Evolutionary conservation across 495 filamentous ascomycete genomes (phyloP).

Genomic region (Trichodelitschia bisporula): DNA sequence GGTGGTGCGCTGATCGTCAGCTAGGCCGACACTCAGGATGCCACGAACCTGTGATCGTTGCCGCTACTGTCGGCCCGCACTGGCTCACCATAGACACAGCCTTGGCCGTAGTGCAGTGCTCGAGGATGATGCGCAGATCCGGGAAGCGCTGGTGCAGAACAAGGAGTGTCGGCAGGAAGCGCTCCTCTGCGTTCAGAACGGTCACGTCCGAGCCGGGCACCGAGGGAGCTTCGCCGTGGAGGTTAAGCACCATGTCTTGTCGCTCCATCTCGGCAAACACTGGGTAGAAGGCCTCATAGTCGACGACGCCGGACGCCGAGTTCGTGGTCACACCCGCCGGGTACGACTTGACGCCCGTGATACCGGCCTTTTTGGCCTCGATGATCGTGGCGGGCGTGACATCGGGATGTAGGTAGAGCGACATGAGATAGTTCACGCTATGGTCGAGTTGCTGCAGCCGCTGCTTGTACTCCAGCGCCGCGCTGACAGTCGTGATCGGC

Average conservation of each 20-base stretch:
- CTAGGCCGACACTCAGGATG: no score
- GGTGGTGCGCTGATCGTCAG: conserved; percentile 61
- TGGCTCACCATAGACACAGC: conserved; percentile 54
- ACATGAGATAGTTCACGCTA: conserved; percentile 64
- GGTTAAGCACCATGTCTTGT: conserved; percentile 34
- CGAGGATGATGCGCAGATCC: conserved; percentile 49
- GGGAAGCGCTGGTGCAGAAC: conserved; percentile 55
- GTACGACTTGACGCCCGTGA: conserved; percentile 35
- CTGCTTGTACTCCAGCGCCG: conserved; percentile 51
- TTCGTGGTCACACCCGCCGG: conserved; percentile 55
- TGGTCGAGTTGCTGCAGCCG: conserved; percentile 42
- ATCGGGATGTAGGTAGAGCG: conserved; percentile 54
- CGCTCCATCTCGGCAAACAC: conserved; percentile 62
- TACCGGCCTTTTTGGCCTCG: conserved; percentile 39
- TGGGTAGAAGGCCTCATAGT: conserved; percentile 43
- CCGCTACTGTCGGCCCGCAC: no score
- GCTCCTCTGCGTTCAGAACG: conserved; percentile 55
- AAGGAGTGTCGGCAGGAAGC: conserved; percentile 53
- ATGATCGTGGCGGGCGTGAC: conserved; percentile 59
- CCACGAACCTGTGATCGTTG: no score
- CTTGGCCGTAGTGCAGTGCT: conserved; percentile 69
- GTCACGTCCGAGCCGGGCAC: conserved; percentile 24
- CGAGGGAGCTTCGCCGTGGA: conserved; percentile 35
- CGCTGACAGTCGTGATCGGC: conserved; percentile 46
- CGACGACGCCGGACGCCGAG: conserved; percentile 54